Conservation (phyloP, 306 rosid genomes). For the Crotalaria pallida region DNA sequence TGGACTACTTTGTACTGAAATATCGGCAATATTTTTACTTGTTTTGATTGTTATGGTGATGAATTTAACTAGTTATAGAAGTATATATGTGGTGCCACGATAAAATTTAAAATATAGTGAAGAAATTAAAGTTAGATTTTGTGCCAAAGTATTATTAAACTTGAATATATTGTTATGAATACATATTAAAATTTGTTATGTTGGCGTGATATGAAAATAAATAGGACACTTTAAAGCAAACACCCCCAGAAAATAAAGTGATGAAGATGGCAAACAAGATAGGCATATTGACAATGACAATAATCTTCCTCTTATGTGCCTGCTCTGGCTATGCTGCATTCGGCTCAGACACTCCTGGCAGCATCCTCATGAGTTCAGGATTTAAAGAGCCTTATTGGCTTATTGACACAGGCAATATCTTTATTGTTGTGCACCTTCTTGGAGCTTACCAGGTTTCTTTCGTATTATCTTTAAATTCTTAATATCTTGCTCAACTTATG, state of each 20-base stretch:
- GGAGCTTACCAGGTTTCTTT: slow-evolving; percentile 65
- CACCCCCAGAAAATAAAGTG: slow-evolving; percentile 56
- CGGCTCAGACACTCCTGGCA: slow-evolving; percentile 48
- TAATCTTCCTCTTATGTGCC: slow-evolving; percentile 32
- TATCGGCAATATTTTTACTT: too few species aligned
- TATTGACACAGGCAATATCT: slow-evolving; percentile 45
- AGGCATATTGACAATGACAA: slow-evolving; percentile 35
- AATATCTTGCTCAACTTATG: not conserved
- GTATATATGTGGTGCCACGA: too few species aligned
- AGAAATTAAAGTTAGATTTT: too few species aligned
- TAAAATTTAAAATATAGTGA: too few species aligned
- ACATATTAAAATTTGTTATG: not conserved
- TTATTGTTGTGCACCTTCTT: slow-evolving; percentile 48
- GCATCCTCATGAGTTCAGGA: slow-evolving; percentile 53
- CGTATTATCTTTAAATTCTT: not conserved
- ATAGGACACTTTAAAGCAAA: slow-evolving; percentile 56
- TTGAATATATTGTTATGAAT: not conserved
- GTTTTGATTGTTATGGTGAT: too few species aligned
- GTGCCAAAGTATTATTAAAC: not conserved
- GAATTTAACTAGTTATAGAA: too few species aligned
- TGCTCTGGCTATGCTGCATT: slow-evolving; percentile 59
- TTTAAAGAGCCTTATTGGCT: slow-evolving; percentile 51
- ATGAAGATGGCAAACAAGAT: slow-evolving; percentile 54
- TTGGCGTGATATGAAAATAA: not conserved
- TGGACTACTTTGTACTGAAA: too few species aligned